phyloP scores from a whole-genome alignment of 495 filamentous ascomycete genomes.

The Daldinia bambusicola region DNA sequence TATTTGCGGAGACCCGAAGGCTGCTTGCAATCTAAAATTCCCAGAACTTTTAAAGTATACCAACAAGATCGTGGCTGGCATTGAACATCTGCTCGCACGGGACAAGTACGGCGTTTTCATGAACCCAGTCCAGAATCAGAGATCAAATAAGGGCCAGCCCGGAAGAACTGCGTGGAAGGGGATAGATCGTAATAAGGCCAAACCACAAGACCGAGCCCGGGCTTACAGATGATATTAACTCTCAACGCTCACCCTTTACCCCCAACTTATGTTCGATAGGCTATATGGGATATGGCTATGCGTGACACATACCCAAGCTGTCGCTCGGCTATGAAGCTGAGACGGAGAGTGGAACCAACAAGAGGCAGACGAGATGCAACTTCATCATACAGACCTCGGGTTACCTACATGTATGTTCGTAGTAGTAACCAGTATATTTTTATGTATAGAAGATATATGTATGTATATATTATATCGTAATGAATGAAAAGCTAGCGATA shows the following conservation, averaged over 20 bases:
- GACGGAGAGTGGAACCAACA: no score
- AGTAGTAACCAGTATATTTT: not conserved
- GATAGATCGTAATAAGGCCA: not conserved
- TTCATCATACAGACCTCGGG: no score
- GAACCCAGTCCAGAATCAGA: not conserved
- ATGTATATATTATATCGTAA: no score
- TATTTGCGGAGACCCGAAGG: constrained; percentile 26
- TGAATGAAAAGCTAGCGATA: not conserved
- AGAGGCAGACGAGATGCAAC: no score
- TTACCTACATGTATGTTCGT: no score
- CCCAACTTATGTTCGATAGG: no score
- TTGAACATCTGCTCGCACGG: constrained; percentile 17
- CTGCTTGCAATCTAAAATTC: constrained; percentile 38
- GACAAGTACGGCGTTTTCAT: constrained; percentile 20
- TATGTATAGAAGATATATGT: not conserved
- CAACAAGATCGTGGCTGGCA: constrained; percentile 24
- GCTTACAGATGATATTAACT: not conserved
- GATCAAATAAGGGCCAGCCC: not conserved
- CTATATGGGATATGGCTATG: no score
- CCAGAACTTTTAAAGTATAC: constrained; percentile 33
- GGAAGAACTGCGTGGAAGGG: not conserved
- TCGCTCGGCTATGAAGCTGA: no score
- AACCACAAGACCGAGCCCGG: not conserved
- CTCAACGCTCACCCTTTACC: not conserved
- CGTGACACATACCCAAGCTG: no score